A percentile compares a stretch with the other conserved stretches of the same genome.
phyloP scores from a whole-genome alignment of 148 eudicot species.

The Rhododendron vialii region DNA sequence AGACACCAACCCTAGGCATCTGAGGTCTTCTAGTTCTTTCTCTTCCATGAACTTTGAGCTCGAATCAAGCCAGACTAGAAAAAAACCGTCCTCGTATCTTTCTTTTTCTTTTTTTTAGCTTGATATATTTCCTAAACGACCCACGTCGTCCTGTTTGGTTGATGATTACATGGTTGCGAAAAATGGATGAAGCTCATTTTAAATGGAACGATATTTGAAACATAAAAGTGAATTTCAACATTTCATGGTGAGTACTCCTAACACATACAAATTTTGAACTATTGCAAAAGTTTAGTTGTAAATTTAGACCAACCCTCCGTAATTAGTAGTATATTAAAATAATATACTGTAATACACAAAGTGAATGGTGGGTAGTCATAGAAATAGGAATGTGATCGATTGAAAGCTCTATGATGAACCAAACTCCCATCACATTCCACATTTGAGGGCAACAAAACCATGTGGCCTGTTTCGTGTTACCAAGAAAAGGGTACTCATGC shows the following conservation, averaged over 20 bases:
- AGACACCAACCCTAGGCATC: background rate
- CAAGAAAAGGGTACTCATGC: background rate
- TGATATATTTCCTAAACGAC: too few species aligned
- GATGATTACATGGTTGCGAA: background rate
- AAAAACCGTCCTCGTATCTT: background rate
- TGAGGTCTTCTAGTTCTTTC: background rate
- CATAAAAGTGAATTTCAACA: background rate
- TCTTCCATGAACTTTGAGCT: background rate
- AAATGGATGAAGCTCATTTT: background rate
- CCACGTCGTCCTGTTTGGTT: background rate
- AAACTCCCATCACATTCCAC: background rate
- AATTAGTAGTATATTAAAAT: too few species aligned
- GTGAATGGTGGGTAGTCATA: background rate
- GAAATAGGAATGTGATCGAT: background rate
- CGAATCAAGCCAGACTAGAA: background rate
- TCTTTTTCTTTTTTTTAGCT: background rate
- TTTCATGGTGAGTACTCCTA: too few species aligned
- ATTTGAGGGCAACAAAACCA: conserved; percentile 1
- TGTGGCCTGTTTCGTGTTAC: conserved; percentile 4
- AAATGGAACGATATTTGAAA: background rate
- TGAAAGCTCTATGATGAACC: background rate
- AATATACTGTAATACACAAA: too few species aligned
- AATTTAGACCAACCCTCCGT: background rate
- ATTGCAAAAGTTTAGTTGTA: too few species aligned
- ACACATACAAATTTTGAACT: too few species aligned